Conservation (phyloP, 352 stramenopile species). For the Pythium insidiosum region DNA sequence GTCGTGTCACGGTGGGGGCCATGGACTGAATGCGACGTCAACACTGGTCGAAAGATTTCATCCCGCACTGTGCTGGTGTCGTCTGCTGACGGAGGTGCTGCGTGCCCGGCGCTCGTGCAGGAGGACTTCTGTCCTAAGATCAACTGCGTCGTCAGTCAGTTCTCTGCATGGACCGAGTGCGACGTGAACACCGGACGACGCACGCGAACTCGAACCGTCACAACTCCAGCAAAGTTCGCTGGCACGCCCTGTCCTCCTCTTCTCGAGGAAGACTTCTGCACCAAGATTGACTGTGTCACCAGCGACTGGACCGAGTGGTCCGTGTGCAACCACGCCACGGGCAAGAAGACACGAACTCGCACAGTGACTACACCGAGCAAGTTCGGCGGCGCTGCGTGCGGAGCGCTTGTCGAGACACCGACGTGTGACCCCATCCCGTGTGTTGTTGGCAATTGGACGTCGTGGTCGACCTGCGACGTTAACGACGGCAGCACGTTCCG, state of each 20-base stretch:
- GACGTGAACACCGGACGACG: conserved; percentile 29
- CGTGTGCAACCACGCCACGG: conserved; percentile 27
- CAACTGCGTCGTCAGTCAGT: conserved; percentile 39
- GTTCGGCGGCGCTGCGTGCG: conserved; percentile 20
- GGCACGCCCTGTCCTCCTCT: conserved; percentile 14
- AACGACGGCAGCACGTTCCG: conserved; percentile 16
- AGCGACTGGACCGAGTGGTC: conserved; percentile 29
- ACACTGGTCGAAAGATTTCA: conserved; percentile 19
- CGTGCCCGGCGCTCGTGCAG: conserved; percentile 30
- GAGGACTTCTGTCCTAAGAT: conserved; percentile 25
- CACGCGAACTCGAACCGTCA: conserved; percentile 23
- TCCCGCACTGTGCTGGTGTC: conserved; percentile 30
- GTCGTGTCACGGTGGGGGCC: conserved; percentile 30
- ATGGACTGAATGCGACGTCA: conserved; percentile 33
- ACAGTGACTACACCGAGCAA: conserved; percentile 10
- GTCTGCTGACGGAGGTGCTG: conserved; percentile 22
- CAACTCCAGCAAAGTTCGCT: conserved; percentile 17
- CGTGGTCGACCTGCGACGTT: conserved; percentile 23
- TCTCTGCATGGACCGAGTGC: conserved; percentile 42
- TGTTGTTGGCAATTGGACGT: conserved; percentile 22
- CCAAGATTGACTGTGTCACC: conserved; percentile 22
- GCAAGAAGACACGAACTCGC: conserved; percentile 33
- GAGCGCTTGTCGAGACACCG: conserved; percentile 11
- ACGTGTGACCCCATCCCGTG: conserved; percentile 29
- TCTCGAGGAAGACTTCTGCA: conserved; percentile 14